phyloP scores from a whole-genome alignment of 2,329 filamentous ascomycete genomes.

The Endothia cerciana region DNA sequence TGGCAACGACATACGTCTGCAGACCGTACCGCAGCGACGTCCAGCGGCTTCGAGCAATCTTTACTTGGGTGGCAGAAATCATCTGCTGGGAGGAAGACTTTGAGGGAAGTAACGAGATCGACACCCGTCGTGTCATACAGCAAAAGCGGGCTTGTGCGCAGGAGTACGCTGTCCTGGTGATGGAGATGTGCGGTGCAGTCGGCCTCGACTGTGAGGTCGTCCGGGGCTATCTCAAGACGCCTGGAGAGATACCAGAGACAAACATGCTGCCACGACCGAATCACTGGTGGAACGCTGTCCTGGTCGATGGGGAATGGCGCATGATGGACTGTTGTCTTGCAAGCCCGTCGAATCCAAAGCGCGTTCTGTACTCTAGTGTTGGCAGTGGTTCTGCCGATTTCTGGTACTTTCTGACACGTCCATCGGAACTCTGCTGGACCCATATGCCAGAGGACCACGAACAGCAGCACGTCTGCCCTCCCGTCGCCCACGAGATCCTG shows the following conservation, averaged over 20 bases:
- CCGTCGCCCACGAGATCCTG: constrained; percentile 82
- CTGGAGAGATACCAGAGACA: constrained; percentile 81
- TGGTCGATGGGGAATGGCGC: constrained; percentile 94
- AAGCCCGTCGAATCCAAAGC: constrained; percentile 84
- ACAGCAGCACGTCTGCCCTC: constrained; percentile 92
- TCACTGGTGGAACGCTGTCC: constrained; percentile 96
- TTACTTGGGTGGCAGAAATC: constrained; percentile 96
- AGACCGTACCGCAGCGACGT: constrained; percentile 93
- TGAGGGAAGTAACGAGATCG: constrained; percentile 69
- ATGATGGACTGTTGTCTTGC: constrained; percentile 94
- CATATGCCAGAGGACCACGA: constrained; percentile 86
- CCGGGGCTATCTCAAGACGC: constrained; percentile 86
- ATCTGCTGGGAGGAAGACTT: constrained; percentile 95
- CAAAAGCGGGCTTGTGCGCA: constrained; percentile 82
- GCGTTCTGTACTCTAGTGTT: constrained; percentile 75
- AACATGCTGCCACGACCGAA: constrained; percentile 85
- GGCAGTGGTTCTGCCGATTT: constrained; percentile 73
- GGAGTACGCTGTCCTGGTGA: constrained; percentile 85
- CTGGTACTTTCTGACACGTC: constrained; percentile 93
- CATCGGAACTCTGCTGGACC: constrained; percentile 91
- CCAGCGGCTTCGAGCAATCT: constrained; percentile 89
- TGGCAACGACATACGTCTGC: constrained; percentile 92
- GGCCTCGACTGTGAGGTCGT: constrained; percentile 87
- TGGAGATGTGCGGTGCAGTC: constrained; percentile 91
- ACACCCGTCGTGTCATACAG: constrained; percentile 82